These are phyloP conservation scores for Physcia stellaris DNA, from an alignment of 495 filamentous ascomycete genomes.

Conservation along the genomic window DNA sequence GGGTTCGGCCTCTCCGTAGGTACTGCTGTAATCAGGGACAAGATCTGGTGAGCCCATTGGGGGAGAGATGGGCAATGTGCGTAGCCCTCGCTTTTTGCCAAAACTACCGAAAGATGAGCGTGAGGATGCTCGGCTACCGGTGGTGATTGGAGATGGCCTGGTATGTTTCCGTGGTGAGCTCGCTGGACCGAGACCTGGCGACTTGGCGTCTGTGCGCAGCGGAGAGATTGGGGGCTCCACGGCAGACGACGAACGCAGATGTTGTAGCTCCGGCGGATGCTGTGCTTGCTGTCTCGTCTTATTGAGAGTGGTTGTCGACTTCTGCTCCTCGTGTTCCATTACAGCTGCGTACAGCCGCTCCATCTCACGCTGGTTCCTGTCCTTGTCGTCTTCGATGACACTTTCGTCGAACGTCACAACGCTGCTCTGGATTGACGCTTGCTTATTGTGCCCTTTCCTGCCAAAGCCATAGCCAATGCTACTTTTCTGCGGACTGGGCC, in stretches of 20 bases:
- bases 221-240: constrained; percentile 9
- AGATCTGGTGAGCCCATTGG: constrained; percentile 40
- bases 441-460: constrained; percentile 23
- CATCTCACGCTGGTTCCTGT: constrained; percentile 62
- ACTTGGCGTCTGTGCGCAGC: constrained; percentile 15
- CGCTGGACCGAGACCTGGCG: constrained; percentile 24
- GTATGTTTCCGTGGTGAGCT: constrained; percentile 25
- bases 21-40: constrained; percentile 17
- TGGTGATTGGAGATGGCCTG: constrained; percentile 31
- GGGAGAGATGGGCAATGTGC: constrained; percentile 43
- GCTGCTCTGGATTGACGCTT: constrained; percentile 32
- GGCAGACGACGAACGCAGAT: constrained; percentile 13
- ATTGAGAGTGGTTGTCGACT: constrained; percentile 27
- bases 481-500: constrained; percentile 28
- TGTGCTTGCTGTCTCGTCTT: constrained; percentile 9
- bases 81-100: constrained; percentile 35
- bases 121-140: constrained; percentile 23
- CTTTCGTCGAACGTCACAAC: constrained; percentile 57
- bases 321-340: constrained; percentile 73
- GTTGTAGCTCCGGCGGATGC: constrained; percentile 17
- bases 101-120: constrained; percentile 41
- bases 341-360: constrained; percentile 84
- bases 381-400: constrained; percentile 58
- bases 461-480: constrained; percentile 31
- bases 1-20: constrained; percentile 38